Conservation (phyloP, 2,329 filamentous ascomycete species). For the Fusarium robinianum region DNA sequence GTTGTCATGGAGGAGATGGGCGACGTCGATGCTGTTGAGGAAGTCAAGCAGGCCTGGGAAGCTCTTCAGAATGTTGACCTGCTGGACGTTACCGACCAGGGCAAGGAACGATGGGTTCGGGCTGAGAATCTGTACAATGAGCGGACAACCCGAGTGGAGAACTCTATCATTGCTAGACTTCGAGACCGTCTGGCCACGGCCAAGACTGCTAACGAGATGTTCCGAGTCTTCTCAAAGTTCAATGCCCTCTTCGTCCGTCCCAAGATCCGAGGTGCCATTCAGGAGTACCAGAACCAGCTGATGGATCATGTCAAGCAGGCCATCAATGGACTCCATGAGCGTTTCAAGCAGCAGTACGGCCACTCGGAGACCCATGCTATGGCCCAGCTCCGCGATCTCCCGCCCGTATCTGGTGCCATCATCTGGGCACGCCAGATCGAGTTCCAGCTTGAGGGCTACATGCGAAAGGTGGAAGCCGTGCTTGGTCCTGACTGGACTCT, state of each 20-base stretch:
- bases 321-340: constrained; percentile 89
- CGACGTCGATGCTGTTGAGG: constrained; percentile 94
- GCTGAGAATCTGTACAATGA: constrained; percentile 98
- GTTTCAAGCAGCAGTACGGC: constrained; percentile 98
- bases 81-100: constrained; percentile 86
- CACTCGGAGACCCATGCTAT: constrained; percentile 98
- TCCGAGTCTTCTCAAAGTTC: constrained; percentile 99
- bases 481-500: constrained; percentile 93
- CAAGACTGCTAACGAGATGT: constrained; percentile 99
- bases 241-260: constrained; percentile 97
- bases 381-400: constrained; percentile 94
- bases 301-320: constrained; percentile 98
- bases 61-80: constrained; percentile 94
- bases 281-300: constrained; percentile 96
- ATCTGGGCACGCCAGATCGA: constrained; percentile 98
- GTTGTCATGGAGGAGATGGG: constrained; percentile 91
- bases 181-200: constrained; percentile 92
- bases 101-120: constrained; percentile 88
- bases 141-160: constrained; percentile 94
- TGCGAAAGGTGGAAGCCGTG: constrained; percentile 99
- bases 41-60: constrained; percentile 93
- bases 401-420: constrained; percentile 94
- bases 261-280: constrained; percentile 98
- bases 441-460: constrained; percentile 91
- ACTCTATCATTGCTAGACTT: constrained; percentile 94